Percentiles rank a stretch among this genome's conserved stretches.
Evolutionary conservation across 305 asterid genomes (phyloP).

Genomic region (Fraxinus nigra): DNA sequence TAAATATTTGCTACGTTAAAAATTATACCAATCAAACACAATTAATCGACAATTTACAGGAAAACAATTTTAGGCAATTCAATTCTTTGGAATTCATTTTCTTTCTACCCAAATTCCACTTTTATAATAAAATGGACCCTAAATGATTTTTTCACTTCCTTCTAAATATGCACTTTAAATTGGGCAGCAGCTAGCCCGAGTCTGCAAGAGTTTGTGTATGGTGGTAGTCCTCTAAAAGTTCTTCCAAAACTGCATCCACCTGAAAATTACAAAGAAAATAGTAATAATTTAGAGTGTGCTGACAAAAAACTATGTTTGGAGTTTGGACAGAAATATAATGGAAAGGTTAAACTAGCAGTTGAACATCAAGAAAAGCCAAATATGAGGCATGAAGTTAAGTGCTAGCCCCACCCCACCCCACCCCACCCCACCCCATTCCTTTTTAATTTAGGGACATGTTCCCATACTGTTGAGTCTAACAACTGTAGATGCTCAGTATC

Average conservation of each 20-base stretch:
- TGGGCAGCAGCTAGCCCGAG: background rate
- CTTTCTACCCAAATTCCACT: too few species aligned
- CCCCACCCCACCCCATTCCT: background rate
- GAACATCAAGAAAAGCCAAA: background rate
- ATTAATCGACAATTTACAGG: too few species aligned
- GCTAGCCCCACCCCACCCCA: background rate
- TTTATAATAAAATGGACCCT: too few species aligned
- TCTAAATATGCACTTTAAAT: slow-evolving; percentile 7
- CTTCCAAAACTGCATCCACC: slow-evolving; percentile 18
- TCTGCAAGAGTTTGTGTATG: background rate
- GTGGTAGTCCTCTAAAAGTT: slow-evolving; percentile 12
- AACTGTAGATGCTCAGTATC: background rate
- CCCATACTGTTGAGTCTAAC: background rate
- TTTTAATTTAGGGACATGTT: background rate
- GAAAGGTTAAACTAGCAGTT: background rate
- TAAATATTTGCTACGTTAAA: too few species aligned
- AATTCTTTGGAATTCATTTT: too few species aligned
- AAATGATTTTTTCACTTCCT: background rate
- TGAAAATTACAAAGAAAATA: background rate
- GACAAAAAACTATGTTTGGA: background rate
- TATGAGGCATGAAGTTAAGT: background rate
- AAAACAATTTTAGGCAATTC: too few species aligned
- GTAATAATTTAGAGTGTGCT: background rate
- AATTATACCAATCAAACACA: too few species aligned
- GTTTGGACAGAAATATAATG: background rate